Base-by-base conservation (phyloP, 2,329 filamentous ascomycete species). In the Fusarium nematophilum region DNA sequence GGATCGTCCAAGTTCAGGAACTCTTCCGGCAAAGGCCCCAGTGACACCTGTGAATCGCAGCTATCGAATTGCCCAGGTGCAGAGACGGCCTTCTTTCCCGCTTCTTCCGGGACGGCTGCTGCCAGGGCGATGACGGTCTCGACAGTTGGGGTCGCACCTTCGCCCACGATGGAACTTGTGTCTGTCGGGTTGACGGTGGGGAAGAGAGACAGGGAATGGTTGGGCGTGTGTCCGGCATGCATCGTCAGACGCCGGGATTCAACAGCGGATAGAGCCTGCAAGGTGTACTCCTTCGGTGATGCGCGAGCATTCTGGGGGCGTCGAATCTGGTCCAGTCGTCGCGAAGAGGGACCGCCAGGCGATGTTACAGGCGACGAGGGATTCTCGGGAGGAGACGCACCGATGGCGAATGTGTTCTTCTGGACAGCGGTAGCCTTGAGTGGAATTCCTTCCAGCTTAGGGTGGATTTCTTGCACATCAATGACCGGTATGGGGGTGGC, bases 161-260 rank as follows among this genome's bases (percentile, higher is more conserved):
- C 69, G 9, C 60, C 69, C 9, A 62, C 50, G 9, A 69, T 57
- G 10, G 71, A 69, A 47, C 62, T 66, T 21, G 67, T 57, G 9
- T 72, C 76, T 3, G 80, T 80, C 10, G 77, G 77, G 8, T 75
- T 73, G 38, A 78, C 73, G 9, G 80, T 81, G 6, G 78, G 76
- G 13, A 85, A 72, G 3, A 81, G 71, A 5, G 85, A 85, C 9
- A 86, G 73, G 1, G 84, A 86, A 67, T 87, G 85, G 44, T 80
- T 87, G 6, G 86, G 86, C 2, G 86, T 88, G 70, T 88, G 86
- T 1, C 86, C 86, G 15, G 86, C 86, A 69, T 88, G 82, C 80
- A 88, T 84, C 1, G 80, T 86, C 33, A 87, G 79, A 37, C 86
- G 78, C 42, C 75, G 76, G 36, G 77, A 76, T 64, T 82, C 84